phyloP scores from a whole-genome alignment of 2,329 filamentous ascomycete genomes.

The Macrophomina pseudophaseolina region DNA sequence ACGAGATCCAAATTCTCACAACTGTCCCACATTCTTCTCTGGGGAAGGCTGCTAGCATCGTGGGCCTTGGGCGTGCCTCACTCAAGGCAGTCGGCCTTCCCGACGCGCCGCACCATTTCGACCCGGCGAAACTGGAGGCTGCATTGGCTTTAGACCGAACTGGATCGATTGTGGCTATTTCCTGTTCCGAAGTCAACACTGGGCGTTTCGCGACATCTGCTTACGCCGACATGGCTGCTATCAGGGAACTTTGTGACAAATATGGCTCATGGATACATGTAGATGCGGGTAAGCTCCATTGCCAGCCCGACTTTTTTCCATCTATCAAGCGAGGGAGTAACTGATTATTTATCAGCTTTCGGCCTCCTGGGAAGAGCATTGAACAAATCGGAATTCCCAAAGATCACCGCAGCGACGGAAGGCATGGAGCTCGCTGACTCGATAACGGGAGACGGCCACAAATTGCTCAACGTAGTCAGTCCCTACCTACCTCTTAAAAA shows the following conservation, averaged over 20 bases:
- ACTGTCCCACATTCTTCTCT: constrained; percentile 85
- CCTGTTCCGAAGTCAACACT: constrained; percentile 89
- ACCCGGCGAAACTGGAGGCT: constrained; percentile 68
- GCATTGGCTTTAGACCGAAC: constrained; percentile 60
- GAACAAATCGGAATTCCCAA: constrained; percentile 61
- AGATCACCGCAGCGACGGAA: constrained; percentile 57
- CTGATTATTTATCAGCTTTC: constrained; percentile 63
- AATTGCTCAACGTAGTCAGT: constrained; percentile 84
- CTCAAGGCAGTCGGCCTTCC: constrained; percentile 65
- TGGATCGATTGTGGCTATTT: constrained; percentile 79
- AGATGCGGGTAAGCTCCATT: constrained; percentile 67
- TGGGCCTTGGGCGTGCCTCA: constrained; percentile 75
- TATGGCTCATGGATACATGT: constrained; percentile 87
- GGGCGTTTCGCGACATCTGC: constrained; percentile 74
- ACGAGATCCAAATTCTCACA: constrained; percentile 76
- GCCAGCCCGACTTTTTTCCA: not conserved
- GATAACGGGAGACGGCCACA: constrained; percentile 86
- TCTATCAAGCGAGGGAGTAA: not conserved
- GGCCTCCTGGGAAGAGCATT: constrained; percentile 79
- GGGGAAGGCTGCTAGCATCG: constrained; percentile 78
- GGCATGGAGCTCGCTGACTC: constrained; percentile 85
- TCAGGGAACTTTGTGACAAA: constrained; percentile 73
- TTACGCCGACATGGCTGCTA: constrained; percentile 60
- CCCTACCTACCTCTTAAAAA: not conserved
- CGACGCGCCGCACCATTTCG: constrained; percentile 70